Evolutionary conservation across 495 filamentous ascomycete species (phyloP).

Genomic region (Collariella sp.): DNA sequence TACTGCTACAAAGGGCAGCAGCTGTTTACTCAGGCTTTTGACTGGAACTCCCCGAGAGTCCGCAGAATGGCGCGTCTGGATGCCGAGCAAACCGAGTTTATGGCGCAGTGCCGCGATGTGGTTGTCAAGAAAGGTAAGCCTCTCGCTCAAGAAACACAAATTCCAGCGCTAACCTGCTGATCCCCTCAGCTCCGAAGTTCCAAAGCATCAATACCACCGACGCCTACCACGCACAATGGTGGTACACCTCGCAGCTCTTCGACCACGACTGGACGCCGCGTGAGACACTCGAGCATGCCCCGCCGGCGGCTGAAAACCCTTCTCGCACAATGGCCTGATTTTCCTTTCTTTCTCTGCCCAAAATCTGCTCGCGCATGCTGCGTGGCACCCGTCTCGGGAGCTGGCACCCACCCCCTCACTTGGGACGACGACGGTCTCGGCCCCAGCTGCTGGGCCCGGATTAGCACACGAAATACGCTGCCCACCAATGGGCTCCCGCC

Average conservation of each 20-base stretch:
- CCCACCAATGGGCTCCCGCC: conserved; percentile 18
- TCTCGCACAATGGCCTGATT: conserved; percentile 21
- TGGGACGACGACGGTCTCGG: conserved; percentile 15
- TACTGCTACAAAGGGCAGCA: conserved; percentile 34
- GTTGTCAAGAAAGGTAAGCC: conserved; percentile 24
- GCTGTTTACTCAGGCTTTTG: conserved; percentile 26
- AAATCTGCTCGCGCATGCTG: conserved; percentile 1
- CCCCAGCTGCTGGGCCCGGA: conserved; percentile 15
- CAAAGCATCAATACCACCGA: conserved; percentile 25
- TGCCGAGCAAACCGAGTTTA: conserved; percentile 25
- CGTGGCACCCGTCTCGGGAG: conserved; percentile 3
- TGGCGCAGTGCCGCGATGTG: conserved; percentile 25
- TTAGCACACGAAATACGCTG: conserved; percentile 21
- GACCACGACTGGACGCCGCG: conserved; percentile 31
- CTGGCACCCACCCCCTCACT: conserved; percentile 20
- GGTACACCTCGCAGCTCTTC: conserved; percentile 36
- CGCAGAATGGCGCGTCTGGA: conserved; percentile 32
- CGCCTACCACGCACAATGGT: conserved; percentile 27
- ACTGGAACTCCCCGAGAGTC: conserved; percentile 26
- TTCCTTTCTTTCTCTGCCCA: neutral
- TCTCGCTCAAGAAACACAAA: neutral
- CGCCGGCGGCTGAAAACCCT: conserved; percentile 15
- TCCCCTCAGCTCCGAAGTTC: conserved; percentile 18
- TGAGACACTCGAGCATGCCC: conserved; percentile 29
- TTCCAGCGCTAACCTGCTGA: neutral